A percentile compares a stretch with the other conserved stretches of the same genome.
phyloP scores from a whole-genome alignment of 257 asterid species.

The Misopates orontium region DNA sequence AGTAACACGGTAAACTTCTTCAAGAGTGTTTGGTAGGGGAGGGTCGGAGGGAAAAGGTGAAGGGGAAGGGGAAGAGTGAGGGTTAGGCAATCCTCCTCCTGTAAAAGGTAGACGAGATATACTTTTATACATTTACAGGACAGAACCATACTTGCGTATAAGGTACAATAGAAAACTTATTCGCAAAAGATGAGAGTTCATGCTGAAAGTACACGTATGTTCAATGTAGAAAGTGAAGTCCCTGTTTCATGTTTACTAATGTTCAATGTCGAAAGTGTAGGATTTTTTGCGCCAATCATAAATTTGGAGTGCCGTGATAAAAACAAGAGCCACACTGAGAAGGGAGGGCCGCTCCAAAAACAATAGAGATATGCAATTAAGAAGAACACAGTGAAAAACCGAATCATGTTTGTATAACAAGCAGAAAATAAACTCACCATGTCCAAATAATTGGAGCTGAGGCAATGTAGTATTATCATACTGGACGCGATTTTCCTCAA shows the following conservation, averaged over 20 bases:
- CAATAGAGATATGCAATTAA: neutral
- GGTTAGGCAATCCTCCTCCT: too few relatives aligned
- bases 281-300: slow-evolving; percentile 1
- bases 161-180: neutral
- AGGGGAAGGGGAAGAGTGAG: too few relatives aligned
- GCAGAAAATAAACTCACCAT: slow-evolving; percentile 43
- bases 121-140: too few relatives aligned
- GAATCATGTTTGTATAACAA: slow-evolving; percentile 27
- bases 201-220: too few relatives aligned
- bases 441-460: slow-evolving; percentile 68
- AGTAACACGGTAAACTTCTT: too few relatives aligned
- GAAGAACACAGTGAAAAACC: slow-evolving; percentile 21
- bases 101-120: too few relatives aligned
- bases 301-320: too few relatives aligned
- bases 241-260: neutral
- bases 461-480: slow-evolving; percentile 49
- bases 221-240: neutral
- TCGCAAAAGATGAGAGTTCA: too few relatives aligned
- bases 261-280: slow-evolving; percentile 11
- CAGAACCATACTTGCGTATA: neutral
- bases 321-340: slow-evolving; percentile 4
- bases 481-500: slow-evolving; percentile 46
- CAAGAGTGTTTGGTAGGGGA: too few relatives aligned
- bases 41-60: too few relatives aligned
- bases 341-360: slow-evolving; percentile 7